Conservation (phyloP, 305 asterid genomes). For the Coffea humblotiana region DNA sequence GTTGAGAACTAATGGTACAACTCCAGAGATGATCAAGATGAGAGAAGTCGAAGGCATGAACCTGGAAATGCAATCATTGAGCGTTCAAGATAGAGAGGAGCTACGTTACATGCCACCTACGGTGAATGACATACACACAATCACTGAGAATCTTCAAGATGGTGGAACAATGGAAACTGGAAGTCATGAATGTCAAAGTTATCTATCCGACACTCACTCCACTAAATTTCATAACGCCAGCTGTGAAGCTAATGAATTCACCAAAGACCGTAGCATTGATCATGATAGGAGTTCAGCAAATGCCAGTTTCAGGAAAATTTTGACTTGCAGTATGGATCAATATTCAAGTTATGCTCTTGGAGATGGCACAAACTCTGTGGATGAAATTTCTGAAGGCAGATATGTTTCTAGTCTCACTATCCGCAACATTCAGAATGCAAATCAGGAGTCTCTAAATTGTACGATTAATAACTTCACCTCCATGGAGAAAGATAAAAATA, state of each 20-base stretch:
- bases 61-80: slow-evolving; percentile 15
- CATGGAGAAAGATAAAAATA: slow-evolving; percentile 23
- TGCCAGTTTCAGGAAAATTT: slow-evolving; percentile 16
- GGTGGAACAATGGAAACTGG: slow-evolving; percentile 22
- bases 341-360: slow-evolving; percentile 9
- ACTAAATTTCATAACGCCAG: slow-evolving; percentile 11
- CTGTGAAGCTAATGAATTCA: not conserved
- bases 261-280: slow-evolving; percentile 2
- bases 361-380: slow-evolving; percentile 18
- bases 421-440: slow-evolving; percentile 7
- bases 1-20: slow-evolving; percentile 24
- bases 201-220: slow-evolving; percentile 16
- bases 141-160: slow-evolving; percentile 18
- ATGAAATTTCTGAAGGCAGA: slow-evolving; percentile 14
- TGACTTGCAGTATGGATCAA: slow-evolving; percentile 19
- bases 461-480: slow-evolving; percentile 23
- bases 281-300: slow-evolving; percentile 9
- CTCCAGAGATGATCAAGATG: slow-evolving; percentile 14
- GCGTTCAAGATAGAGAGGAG: slow-evolving; percentile 24
- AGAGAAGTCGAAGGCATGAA: slow-evolving; percentile 18
- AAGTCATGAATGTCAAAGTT: slow-evolving; percentile 5
- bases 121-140: slow-evolving; percentile 15
- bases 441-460: slow-evolving; percentile 18
- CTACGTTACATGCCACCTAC: slow-evolving; percentile 18
- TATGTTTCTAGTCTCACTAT: slow-evolving; percentile 12